phyloP scores from a whole-genome alignment of 1,284 basidiomycete genomes.

The Puccinia triticina region DNA sequence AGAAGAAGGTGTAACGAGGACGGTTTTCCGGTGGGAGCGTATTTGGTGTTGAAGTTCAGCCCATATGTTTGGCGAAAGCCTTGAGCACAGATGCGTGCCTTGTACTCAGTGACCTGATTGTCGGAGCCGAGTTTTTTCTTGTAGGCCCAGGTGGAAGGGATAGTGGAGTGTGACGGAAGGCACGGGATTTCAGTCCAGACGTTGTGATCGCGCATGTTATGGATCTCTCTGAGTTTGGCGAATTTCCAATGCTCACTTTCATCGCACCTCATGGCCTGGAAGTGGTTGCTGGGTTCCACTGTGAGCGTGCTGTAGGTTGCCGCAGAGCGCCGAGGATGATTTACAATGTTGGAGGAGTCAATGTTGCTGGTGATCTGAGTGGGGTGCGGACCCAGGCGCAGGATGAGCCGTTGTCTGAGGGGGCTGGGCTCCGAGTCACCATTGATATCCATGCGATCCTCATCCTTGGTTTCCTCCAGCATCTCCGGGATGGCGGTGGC shows the following conservation, averaged over 20 bases:
- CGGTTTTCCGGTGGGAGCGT: conserved; percentile 1
- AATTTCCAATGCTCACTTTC: neutral
- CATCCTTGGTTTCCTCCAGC: no score
- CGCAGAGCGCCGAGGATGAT: neutral
- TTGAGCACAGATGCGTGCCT: conserved; percentile 23
- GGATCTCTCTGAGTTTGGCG: neutral
- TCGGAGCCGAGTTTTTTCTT: neutral
- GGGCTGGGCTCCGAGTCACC: no score
- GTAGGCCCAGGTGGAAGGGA: neutral
- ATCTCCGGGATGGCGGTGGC: no score
- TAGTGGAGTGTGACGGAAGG: neutral
- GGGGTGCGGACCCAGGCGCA: no score
- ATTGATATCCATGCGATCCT: no score
- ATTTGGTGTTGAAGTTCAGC: neutral
- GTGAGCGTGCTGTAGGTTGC: neutral
- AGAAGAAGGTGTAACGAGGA: neutral
- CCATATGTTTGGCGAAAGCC: conserved; percentile 20
- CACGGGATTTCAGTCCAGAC: neutral
- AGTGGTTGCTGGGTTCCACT: neutral
- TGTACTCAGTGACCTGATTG: neutral
- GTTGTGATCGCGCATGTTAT: neutral
- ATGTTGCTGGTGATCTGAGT: neutral
- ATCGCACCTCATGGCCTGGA: neutral
- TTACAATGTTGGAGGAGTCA: neutral
- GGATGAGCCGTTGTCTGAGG: no score